phyloP scores from a whole-genome alignment of 352 stramenopile genomes.

The Globisporangium ultimum region DNA sequence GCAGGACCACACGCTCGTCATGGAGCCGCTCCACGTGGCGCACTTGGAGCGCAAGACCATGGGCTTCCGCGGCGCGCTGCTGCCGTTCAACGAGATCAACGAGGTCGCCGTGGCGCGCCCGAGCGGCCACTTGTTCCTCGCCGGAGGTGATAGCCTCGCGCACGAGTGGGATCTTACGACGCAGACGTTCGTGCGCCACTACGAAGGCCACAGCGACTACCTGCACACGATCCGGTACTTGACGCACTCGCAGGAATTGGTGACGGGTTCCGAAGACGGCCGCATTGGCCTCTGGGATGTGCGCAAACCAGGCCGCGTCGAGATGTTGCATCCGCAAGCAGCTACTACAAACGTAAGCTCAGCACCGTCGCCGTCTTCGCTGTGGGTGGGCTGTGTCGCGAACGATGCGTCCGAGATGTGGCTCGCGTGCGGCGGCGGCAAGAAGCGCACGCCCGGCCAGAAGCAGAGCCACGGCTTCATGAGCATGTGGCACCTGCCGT shows the following conservation, averaged over 20 bases:
- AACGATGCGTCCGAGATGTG: conserved; percentile 74
- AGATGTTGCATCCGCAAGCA: conserved; percentile 45
- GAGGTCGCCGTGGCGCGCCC: conserved; percentile 37
- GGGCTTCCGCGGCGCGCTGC: conserved; percentile 53
- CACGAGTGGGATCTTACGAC: conserved; percentile 59
- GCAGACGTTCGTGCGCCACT: conserved; percentile 53
- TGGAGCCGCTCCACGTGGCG: conserved; percentile 43
- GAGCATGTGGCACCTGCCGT: conserved; percentile 77
- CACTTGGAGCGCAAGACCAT: conserved; percentile 53
- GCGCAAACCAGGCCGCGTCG: conserved; percentile 43
- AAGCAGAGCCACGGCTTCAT: conserved; percentile 40
- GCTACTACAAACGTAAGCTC: not conserved
- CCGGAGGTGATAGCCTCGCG: conserved; percentile 53
- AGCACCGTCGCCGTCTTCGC: conserved; percentile 3
- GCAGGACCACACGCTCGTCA: conserved; percentile 14
- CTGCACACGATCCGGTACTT: conserved; percentile 63
- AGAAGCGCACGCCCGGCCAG: conserved; percentile 25
- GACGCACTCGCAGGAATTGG: conserved; percentile 64
- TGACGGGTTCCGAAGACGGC: conserved; percentile 69
- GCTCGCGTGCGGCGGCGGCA: conserved; percentile 57
- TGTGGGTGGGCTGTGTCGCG: conserved; percentile 59
- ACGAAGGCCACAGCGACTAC: conserved; percentile 54
- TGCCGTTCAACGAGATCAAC: conserved; percentile 68
- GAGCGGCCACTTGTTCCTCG: conserved; percentile 43
- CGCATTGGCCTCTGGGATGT: conserved; percentile 74